Evolutionary conservation across 2,329 filamentous ascomycete genomes (phyloP).

Genomic region (Aspergillus caelatus): DNA sequence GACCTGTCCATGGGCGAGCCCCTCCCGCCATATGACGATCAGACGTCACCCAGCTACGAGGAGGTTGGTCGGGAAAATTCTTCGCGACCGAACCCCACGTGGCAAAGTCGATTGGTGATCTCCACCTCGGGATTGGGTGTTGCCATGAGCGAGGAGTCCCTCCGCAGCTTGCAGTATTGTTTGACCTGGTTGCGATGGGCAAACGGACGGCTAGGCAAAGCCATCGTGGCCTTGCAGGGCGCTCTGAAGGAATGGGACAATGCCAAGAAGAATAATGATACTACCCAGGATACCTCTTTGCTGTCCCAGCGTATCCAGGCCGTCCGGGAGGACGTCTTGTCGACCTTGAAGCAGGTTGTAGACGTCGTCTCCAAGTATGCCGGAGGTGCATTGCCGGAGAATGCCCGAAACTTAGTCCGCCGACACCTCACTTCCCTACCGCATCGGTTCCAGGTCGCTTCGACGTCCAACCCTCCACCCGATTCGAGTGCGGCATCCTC

Average conservation of each 20-base stretch:
- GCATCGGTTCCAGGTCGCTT: conserved; percentile 76
- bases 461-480: conserved; percentile 47
- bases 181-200: conserved; percentile 78
- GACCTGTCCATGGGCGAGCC: conserved; percentile 71
- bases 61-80: conserved; percentile 51
- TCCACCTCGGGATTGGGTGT: conserved; percentile 89
- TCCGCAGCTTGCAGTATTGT: conserved; percentile 83
- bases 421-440: conserved; percentile 83
- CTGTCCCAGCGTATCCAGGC: conserved; percentile 62
- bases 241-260: conserved; percentile 80
- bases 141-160: conserved; percentile 85
- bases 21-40: conserved; percentile 81
- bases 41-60: conserved; percentile 73
- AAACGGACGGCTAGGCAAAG: conserved; percentile 76
- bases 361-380: conserved; percentile 86
- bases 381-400: conserved; percentile 87
- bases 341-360: conserved; percentile 78
- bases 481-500: conserved; percentile 38
- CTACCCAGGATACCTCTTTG: conserved; percentile 22
- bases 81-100: conserved; percentile 50
- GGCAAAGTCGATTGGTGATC: conserved; percentile 84
- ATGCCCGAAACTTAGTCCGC: conserved; percentile 80
- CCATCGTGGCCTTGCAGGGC: conserved; percentile 72
- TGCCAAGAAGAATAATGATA: conserved; percentile 36
- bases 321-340: conserved; percentile 71